phyloP scores from a whole-genome alignment of 2,329 filamentous ascomycete genomes.

The Xylariales sp. region DNA sequence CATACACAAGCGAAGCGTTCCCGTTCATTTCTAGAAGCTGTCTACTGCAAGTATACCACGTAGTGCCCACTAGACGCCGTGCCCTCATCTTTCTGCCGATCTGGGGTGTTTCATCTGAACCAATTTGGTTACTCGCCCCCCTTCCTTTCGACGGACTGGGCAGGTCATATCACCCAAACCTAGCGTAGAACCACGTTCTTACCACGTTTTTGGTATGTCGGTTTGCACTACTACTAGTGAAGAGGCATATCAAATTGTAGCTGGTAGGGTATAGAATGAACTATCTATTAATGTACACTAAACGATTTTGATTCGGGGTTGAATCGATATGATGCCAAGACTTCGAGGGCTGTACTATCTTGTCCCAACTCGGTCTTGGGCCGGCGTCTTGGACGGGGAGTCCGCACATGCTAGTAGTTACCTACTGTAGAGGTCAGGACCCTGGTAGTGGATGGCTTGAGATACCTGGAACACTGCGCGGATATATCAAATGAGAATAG shows the following conservation, averaged over 20 bases:
- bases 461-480: not conserved
- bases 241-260: conserved; percentile 5
- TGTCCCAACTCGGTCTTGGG: no score
- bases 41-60: conserved; percentile 18
- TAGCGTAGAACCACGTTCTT: conserved; percentile 31
- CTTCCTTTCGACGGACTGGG: conserved; percentile 18
- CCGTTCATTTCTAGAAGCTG: conserved; percentile 20
- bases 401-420: not conserved
- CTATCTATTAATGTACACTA: not conserved
- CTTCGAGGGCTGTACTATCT: not conserved
- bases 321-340: not conserved
- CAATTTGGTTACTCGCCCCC: conserved; percentile 20
- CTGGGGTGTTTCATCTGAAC: conserved; percentile 34
- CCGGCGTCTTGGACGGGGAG: no score
- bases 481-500: conserved; percentile 8
- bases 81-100: conserved; percentile 19
- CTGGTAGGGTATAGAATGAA: conserved; percentile 6
- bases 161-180: conserved; percentile 23
- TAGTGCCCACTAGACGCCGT: conserved; percentile 5
- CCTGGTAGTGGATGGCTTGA: not conserved
- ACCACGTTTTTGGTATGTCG: conserved; percentile 30
- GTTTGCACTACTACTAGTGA: conserved; percentile 4
- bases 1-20: conserved; percentile 14
- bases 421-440: not conserved
- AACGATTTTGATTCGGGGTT: not conserved